Percentiles rank a stretch among this genome's conserved stretches.
phyloP scores from a whole-genome alignment of 768 basidiomycete genomes.

The Hygrocybe punicea region DNA sequence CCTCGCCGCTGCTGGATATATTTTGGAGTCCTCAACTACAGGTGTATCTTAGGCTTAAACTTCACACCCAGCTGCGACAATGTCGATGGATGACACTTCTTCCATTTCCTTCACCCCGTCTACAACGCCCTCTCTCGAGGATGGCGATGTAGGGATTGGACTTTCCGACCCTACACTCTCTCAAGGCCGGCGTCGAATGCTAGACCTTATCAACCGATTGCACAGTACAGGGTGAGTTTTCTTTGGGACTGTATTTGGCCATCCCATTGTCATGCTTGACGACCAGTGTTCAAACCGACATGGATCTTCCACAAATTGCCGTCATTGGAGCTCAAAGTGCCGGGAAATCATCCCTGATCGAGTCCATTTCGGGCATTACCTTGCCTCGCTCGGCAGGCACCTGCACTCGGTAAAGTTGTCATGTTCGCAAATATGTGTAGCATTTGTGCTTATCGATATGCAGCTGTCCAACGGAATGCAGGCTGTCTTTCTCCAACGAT shows the following conservation, averaged over 20 bases:
- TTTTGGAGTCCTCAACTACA: too few species aligned
- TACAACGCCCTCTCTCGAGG: background rate
- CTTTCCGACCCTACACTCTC: conserved; percentile 47
- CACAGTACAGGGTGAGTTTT: conserved; percentile 55
- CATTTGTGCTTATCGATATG: background rate
- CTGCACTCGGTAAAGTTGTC: conserved; percentile 55
- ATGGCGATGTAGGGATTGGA: conserved; percentile 39
- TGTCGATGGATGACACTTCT: too few species aligned
- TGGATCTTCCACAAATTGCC: conserved; percentile 70
- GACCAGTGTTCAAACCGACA: conserved; percentile 59
- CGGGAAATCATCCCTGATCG: conserved; percentile 75
- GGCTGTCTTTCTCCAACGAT: conserved; percentile 39
- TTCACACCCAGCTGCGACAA: too few species aligned
- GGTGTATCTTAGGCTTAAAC: too few species aligned
- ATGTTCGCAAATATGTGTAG: background rate
- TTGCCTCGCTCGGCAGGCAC: conserved; percentile 69
- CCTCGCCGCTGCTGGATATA: too few species aligned
- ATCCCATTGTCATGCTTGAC: background rate
- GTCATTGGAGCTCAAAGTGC: conserved; percentile 73
- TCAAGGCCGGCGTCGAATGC: conserved; percentile 44
- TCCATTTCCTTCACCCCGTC: background rate
- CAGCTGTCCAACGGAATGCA: conserved; percentile 59
- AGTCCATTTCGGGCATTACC: conserved; percentile 70
- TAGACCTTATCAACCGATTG: conserved; percentile 58
- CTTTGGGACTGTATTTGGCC: too few species aligned